Conservation (phyloP, 2,329 filamentous ascomycete species). For the Botrytis aclada region DNA sequence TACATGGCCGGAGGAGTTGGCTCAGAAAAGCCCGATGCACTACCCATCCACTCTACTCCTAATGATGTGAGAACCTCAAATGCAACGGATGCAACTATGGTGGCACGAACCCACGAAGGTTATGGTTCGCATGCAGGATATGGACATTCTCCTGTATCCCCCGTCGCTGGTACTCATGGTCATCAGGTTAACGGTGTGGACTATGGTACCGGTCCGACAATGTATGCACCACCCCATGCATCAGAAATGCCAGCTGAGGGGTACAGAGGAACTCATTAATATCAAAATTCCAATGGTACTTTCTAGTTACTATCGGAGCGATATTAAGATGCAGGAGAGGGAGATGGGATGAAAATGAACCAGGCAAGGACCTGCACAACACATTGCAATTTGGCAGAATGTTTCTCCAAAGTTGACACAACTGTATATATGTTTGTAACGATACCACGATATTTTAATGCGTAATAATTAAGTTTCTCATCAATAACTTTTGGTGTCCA, state of each 20-base stretch:
- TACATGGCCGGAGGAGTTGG: constrained; percentile 26
- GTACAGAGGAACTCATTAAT: not conserved
- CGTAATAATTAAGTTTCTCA: not conserved
- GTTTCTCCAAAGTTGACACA: not conserved
- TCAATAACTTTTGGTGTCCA: not conserved
- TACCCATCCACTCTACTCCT: constrained; percentile 42
- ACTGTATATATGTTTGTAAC: not conserved
- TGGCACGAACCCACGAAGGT: constrained; percentile 18
- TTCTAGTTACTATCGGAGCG: not conserved
- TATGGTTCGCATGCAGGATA: constrained; percentile 3
- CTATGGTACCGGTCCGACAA: not conserved
- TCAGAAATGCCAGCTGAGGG: not conserved
- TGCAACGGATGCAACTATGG: constrained; percentile 33
- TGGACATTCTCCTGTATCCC: not conserved
- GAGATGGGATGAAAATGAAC: not conserved
- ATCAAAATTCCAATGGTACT: not conserved
- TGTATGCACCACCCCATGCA: not conserved
- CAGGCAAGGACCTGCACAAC: not conserved
- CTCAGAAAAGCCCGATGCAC: constrained; percentile 35
- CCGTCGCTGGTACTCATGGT: not conserved
- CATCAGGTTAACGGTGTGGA: constrained; percentile 4
- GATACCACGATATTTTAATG: constrained; percentile 14
- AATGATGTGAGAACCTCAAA: constrained; percentile 36
- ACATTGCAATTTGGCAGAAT: not conserved
- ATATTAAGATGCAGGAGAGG: not conserved